A percentile compares a stretch with the other conserved stretches of the same genome.
Evolutionary conservation across 441 rosid genomes (phyloP).

Genomic region (Erodium chrysanthum): DNA sequence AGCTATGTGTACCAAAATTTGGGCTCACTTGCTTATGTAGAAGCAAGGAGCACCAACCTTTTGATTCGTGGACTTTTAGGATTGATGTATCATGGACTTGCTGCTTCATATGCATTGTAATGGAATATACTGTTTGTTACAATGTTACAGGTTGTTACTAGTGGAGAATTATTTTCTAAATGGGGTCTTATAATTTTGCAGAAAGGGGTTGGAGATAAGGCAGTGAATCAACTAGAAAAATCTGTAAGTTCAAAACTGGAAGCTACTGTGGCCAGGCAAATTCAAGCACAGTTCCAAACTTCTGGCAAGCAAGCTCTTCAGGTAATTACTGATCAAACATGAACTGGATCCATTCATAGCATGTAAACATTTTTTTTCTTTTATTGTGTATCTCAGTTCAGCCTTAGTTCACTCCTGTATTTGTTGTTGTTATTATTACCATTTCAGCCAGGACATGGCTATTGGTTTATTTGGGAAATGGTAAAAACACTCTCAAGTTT

Average conservation of each 20-base stretch:
- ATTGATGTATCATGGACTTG: no score
- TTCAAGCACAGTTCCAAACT: constrained; percentile 67
- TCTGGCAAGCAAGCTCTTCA: constrained; percentile 24
- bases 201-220: constrained; percentile 72
- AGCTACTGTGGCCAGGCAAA: constrained; percentile 56
- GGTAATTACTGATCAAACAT: constrained; percentile 25
- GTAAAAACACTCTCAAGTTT: no score
- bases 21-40: no score
- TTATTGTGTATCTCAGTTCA: background rate
- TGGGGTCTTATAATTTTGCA: constrained; percentile 22
- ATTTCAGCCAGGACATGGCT: background rate
- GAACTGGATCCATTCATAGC: background rate
- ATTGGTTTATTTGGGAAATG: no score
- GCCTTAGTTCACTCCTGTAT: background rate
- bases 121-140: constrained; percentile 6
- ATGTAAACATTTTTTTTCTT: background rate
- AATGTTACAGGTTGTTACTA: constrained; percentile 1
- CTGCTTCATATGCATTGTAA: constrained; percentile 9
- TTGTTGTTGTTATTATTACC: background rate
- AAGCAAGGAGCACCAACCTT: no score
- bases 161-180: background rate
- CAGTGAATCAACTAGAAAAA: constrained; percentile 56
- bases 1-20: no score
- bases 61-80: no score
- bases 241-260: constrained; percentile 55